phyloP scores from a whole-genome alignment of 148 eudicot genomes.

The Vaccinium macrocarpon region DNA sequence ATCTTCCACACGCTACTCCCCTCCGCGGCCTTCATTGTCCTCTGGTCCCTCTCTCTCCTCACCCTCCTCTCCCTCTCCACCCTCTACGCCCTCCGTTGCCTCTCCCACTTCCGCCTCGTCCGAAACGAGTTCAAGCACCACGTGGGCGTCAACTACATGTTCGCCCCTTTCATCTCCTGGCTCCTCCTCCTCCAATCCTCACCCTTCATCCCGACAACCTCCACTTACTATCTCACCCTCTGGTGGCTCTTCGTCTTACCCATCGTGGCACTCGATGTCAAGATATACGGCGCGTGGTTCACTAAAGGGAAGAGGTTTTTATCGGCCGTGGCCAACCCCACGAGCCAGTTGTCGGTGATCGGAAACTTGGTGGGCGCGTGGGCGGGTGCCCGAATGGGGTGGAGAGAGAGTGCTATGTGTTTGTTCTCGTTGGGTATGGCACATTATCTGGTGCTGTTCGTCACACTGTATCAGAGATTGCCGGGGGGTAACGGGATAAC shows the following conservation, averaged over 20 bases:
- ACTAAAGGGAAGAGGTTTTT: constrained; percentile 41
- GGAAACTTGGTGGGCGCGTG: constrained; percentile 54
- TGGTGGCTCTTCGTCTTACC: constrained; percentile 47
- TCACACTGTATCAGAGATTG: constrained; percentile 46
- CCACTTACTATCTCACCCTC: constrained; percentile 15
- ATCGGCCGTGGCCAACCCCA: constrained; percentile 42
- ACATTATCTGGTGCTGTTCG: constrained; percentile 56
- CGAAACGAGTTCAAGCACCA: constrained; percentile 53
- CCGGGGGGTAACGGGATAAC: constrained; percentile 29
- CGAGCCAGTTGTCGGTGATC: constrained; percentile 44
- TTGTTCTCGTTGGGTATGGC: constrained; percentile 67
- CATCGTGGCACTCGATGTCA: constrained; percentile 38
- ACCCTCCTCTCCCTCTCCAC: constrained; percentile 16
- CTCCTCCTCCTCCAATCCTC: constrained; percentile 58
- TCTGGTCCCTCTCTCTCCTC: constrained; percentile 41
- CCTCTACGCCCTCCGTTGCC: constrained; percentile 32
- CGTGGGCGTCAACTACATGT: constrained; percentile 68
- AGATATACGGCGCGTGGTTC: constrained; percentile 53
- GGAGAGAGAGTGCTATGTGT: constrained; percentile 49
- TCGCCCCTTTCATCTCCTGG: constrained; percentile 67
- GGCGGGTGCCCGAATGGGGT: constrained; percentile 55
- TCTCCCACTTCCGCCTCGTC: constrained; percentile 35
- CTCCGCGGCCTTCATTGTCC: constrained; percentile 22
- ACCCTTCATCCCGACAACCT: constrained; percentile 33
- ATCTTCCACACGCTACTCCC: constrained; percentile 28